Evolutionary conservation across 495 filamentous ascomycete genomes (phyloP).

Genomic region (Penicillium alfredii): DNA sequence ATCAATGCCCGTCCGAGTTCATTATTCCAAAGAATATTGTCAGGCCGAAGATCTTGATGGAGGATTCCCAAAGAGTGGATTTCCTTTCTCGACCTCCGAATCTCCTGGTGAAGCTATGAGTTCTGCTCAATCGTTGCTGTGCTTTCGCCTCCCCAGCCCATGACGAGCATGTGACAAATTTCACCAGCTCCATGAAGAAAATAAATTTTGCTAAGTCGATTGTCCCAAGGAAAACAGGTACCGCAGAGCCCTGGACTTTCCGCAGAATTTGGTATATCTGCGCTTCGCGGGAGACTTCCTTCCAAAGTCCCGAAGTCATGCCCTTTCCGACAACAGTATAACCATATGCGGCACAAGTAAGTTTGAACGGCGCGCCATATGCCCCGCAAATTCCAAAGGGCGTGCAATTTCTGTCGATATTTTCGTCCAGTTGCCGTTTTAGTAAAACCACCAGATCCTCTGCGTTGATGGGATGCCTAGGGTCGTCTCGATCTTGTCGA

Average conservation of each 20-base stretch:
- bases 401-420: conserved; percentile 23
- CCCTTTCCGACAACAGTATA: conserved; percentile 47
- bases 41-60: conserved; percentile 9
- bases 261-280: too few species aligned
- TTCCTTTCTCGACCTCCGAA: conserved; percentile 12
- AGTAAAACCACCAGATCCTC: conserved; percentile 11
- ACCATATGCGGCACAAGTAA: conserved; percentile 32
- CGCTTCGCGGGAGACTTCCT: too few species aligned
- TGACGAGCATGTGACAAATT: conserved; percentile 42
- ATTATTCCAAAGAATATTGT: conserved; percentile 19
- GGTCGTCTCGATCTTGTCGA: conserved; percentile 8
- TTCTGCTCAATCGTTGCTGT: conserved; percentile 9
- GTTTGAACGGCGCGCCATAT: conserved; percentile 33
- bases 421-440: conserved; percentile 19
- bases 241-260: conserved; percentile 23
- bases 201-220: conserved; percentile 33
- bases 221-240: conserved; percentile 40
- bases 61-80: conserved; percentile 10
- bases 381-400: conserved; percentile 17
- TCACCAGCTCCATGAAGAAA: conserved; percentile 32
- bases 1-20: conserved; percentile 18
- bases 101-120: conserved; percentile 2
- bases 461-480: conserved; percentile 15
- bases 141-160: conserved; percentile 36
- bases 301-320: conserved; percentile 26